phyloP scores from a whole-genome alignment of 2,329 filamentous ascomycete genomes.

The Alternaria brassicae region DNA sequence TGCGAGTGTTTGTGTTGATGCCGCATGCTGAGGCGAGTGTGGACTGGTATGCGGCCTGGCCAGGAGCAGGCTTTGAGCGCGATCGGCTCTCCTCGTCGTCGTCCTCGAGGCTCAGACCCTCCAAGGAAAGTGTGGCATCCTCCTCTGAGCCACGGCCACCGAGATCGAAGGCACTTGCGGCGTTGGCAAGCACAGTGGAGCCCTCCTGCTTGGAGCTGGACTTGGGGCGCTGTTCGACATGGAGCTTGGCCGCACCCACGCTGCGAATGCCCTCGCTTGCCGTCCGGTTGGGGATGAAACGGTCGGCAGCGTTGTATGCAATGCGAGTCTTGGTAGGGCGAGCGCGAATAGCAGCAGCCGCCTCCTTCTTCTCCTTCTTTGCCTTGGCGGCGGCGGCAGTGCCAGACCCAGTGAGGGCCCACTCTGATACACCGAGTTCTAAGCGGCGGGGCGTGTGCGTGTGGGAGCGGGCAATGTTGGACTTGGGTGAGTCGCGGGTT shows the following conservation, averaged over 20 bases:
- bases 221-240: slow-evolving; percentile 67
- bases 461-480: slow-evolving; percentile 80
- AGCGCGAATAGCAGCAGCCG: slow-evolving; percentile 33
- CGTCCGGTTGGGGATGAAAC: slow-evolving; percentile 93
- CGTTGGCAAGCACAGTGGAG: slow-evolving; percentile 77
- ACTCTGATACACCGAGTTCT: slow-evolving; percentile 92
- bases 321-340: slow-evolving; percentile 50
- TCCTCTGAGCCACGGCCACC: slow-evolving; percentile 69
- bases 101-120: slow-evolving; percentile 78
- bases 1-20: slow-evolving; percentile 90
- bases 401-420: slow-evolving; percentile 85
- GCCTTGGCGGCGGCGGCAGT: slow-evolving; percentile 50
- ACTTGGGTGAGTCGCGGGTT: slow-evolving; percentile 88
- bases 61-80: slow-evolving; percentile 82
- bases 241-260: slow-evolving; percentile 82
- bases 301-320: slow-evolving; percentile 75
- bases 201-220: slow-evolving; percentile 72
- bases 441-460: slow-evolving; percentile 78
- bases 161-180: slow-evolving; percentile 71
- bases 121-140: slow-evolving; percentile 76
- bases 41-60: slow-evolving; percentile 89
- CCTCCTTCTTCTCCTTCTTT: slow-evolving; percentile 47
- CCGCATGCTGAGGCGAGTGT: slow-evolving; percentile 90
- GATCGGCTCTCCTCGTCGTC: slow-evolving; percentile 66
- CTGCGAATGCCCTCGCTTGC: slow-evolving; percentile 89